Evolutionary conservation across 768 basidiomycete genomes (phyloP), one percentile per base, ranked within the genome.

Genomic region (Kwoniella pini): DNA sequence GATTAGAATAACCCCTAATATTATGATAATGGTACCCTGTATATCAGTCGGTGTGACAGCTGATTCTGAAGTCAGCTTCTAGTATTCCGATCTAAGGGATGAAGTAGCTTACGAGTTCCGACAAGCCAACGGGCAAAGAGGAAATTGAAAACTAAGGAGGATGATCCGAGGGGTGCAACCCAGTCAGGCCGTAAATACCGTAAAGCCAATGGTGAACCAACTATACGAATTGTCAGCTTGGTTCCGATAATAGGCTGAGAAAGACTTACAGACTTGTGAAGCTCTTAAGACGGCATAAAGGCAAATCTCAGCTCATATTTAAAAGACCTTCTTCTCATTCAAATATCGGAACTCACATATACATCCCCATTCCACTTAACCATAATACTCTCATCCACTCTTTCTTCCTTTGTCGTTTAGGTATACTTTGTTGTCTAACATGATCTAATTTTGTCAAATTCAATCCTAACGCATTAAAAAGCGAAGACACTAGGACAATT

Each of bases 381-480:
- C 94, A 95, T 68, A 93, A 79, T 0, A 91, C 89, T 31, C 94
- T 84, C 78, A 87, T 79, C 84, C 86, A 95, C 75, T 92, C 91
- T 62, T 82, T 84, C 71, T 81, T 83, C 33, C 92, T 83, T 11
- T 86, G 84, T 38, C 85, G 79, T 77, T 88, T 90, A 15, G 94
- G 94, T 49, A 95, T 61, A 3, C 28, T 33, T 43, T 72, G 71
- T 51, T 72, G 62, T 81, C 87, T 66, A 56, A 88, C 86, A 84
- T 94, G 91, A 80, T 96, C 94, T 40, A 95, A 80, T 79, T 97
- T 98, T 36, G 91, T 93, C 60, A 97, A 81, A 74, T 96, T 97
- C 40, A 98, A 82, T n/a, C 94, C 94, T 0, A 80, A 70, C 9
- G 79, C 78, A 38, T 79, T 79, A 19, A 76, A 51, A 15, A 75